Base-by-base conservation (phyloP, 768 basidiomycete genomes). In the Naganishia randhawae region DNA sequence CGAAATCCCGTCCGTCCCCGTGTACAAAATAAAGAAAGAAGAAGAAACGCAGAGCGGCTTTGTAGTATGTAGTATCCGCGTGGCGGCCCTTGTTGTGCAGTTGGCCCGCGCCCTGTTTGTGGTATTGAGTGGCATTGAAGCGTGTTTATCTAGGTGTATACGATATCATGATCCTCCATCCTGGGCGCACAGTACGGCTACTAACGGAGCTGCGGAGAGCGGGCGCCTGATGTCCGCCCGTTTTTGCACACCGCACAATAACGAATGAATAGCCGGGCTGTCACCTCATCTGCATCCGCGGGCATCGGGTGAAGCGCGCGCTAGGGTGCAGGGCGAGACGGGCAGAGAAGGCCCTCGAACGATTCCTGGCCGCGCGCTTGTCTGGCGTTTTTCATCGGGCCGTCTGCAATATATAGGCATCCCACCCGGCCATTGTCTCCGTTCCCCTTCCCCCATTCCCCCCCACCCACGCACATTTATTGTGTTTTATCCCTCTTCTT, bases 391-490 rank as follows among this genome's bases (percentile, higher is more conserved):
- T 1, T 1, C 45, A 48, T 48, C 45, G 45, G 45, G 45, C 13
- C 19, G n/a, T n/a, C 13, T 48, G 3, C 25, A n/a, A 48, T 48
- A 48, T 48, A 48, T n/a, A 7, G 25, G 2, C 11, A 22, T 22
- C 41, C n/a, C 3, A 1, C 45, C 16, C 19, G 3, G 3, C 25
- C n/a, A 22, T 19, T 35, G 29, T 55, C 37, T 17, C 35, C 35
- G 32, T 55, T 22, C 16, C 33, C 19, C 14, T 22, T 6, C 10
- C 33, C 54, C 11, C 32, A 3, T 55, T 55, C 4, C 33, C 4
- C 54, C 19, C n/a, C 37, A 55, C 33, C 57, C n/a, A 61, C 41
- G 41, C 57, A 61, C 57, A 25, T 61, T 61, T 48, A 48, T 22
- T 48, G n/a, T 41, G 29, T 31, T 39, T 31, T 33, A 27, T 39